Conservation (phyloP, 2,329 filamentous ascomycete genomes). For the Neoscytalidium dimidiatum region DNA sequence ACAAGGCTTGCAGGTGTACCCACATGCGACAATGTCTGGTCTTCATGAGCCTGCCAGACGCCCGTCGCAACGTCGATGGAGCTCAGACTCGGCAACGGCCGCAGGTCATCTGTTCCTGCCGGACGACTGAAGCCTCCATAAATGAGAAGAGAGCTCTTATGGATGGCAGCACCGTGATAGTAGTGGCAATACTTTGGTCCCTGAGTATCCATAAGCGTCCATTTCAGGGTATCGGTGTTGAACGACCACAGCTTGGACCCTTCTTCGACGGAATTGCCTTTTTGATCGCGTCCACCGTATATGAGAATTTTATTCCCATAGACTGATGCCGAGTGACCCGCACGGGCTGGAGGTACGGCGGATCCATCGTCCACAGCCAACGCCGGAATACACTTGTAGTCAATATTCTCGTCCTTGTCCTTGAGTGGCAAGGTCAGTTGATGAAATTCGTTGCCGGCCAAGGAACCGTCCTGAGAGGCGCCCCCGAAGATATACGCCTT, state of each 20-base stretch:
- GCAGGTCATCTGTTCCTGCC: slow-evolving; percentile 22
- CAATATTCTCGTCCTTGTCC: slow-evolving; percentile 33
- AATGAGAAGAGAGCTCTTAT: slow-evolving; percentile 26
- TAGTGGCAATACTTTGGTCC: slow-evolving; percentile 21
- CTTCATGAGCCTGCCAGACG: slow-evolving; percentile 30
- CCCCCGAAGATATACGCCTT: slow-evolving; percentile 51
- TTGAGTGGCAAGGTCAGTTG: slow-evolving; percentile 35
- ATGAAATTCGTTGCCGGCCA: slow-evolving; percentile 47
- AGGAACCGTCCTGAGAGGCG: slow-evolving; percentile 33
- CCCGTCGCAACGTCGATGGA: slow-evolving; percentile 25
- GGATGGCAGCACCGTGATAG: slow-evolving; percentile 26
- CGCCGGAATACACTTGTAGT: slow-evolving; percentile 47
- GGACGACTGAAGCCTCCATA: slow-evolving; percentile 30
- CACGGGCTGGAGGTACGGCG: slow-evolving; percentile 36
- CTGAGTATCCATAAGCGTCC: slow-evolving; percentile 25
- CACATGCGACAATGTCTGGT: slow-evolving; percentile 29
- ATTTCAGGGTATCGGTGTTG: slow-evolving; percentile 32
- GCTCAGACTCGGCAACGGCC: slow-evolving; percentile 16
- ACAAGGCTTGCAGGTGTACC: slow-evolving; percentile 37
- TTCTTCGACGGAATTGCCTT: slow-evolving; percentile 34
- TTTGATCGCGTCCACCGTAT: slow-evolving; percentile 41
- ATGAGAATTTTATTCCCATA: slow-evolving; percentile 42
- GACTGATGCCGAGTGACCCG: slow-evolving; percentile 42
- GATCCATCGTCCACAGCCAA: slow-evolving; percentile 33
- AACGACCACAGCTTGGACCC: slow-evolving; percentile 44